These are phyloP conservation scores for Hortaea werneckii DNA, from an alignment of 2,329 filamentous ascomycete genomes.

Conservation along the genomic window DNA sequence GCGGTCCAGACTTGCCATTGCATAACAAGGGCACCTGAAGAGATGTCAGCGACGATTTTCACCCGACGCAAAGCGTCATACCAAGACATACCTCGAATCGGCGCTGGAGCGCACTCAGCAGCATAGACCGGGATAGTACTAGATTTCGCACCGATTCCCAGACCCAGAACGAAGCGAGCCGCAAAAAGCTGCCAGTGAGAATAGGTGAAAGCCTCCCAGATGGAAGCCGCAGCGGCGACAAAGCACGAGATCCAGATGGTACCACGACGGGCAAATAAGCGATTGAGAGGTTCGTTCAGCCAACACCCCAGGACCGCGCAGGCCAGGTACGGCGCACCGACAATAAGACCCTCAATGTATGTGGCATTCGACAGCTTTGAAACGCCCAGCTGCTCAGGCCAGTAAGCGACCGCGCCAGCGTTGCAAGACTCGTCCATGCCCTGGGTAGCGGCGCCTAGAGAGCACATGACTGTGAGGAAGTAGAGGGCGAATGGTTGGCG, in stretches of 20 bases:
- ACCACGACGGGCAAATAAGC: constrained; percentile 49
- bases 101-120: constrained; percentile 45
- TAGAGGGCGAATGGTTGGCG: constrained; percentile 40
- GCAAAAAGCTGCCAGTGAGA: constrained; percentile 37
- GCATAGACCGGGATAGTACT: constrained; percentile 66
- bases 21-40: constrained; percentile 5
- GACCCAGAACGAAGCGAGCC: constrained; percentile 59
- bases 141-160: constrained; percentile 29
- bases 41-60: constrained; percentile 1
- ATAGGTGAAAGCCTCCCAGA: constrained; percentile 35
- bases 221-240: constrained; percentile 31
- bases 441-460: constrained; percentile 27
- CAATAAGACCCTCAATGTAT: constrained; percentile 28
- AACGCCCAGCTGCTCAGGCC: constrained; percentile 5
- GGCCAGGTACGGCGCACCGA: constrained; percentile 37
- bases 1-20: constrained; percentile 7
- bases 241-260: constrained; percentile 51
- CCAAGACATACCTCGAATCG: background rate
- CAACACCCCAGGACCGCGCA: constrained; percentile 39
- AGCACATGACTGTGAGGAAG: constrained; percentile 27
- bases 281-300: constrained; percentile 49
- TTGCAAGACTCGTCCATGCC: constrained; percentile 40
- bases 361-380: background rate
- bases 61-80: too few relatives aligned
- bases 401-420: constrained; percentile 27